Percentiles rank a stretch among this genome's conserved stretches.
Evolutionary conservation across 352 stramenopile species (phyloP).

Genomic region (Pythium pyrilobum): DNA sequence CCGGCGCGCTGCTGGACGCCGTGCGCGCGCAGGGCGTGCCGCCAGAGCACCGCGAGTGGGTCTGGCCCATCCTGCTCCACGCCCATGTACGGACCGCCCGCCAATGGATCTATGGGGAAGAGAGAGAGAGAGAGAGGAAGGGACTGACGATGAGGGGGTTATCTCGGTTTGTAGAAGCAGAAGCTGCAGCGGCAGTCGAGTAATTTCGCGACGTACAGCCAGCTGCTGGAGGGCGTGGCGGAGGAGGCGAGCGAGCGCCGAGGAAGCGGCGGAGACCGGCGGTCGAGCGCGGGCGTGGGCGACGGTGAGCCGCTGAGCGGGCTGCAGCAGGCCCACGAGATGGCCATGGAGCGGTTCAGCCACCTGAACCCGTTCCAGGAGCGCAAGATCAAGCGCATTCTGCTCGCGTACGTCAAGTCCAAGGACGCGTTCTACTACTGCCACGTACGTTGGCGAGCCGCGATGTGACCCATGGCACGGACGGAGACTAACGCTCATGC

Average conservation of each 20-base stretch:
- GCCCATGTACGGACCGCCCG: slow-evolving; percentile 38
- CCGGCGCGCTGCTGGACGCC: slow-evolving; percentile 34
- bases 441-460: slow-evolving; percentile 54
- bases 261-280: not conserved
- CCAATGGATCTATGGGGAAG: no score
- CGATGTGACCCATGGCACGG: no score
- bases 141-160: not conserved
- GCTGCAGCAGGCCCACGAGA: slow-evolving; percentile 64
- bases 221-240: slow-evolving; percentile 36
- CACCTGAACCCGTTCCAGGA: slow-evolving; percentile 80
- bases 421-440: slow-evolving; percentile 67
- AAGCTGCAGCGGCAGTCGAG: slow-evolving; percentile 55
- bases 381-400: slow-evolving; percentile 76
- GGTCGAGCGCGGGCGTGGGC: slow-evolving; percentile 6
- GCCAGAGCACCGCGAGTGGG: slow-evolving; percentile 68
- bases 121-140: not conserved
- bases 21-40: slow-evolving; percentile 58
- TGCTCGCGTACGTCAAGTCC: slow-evolving; percentile 72
- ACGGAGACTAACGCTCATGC: not conserved
- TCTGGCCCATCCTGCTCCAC: slow-evolving; percentile 70
- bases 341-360: slow-evolving; percentile 72
- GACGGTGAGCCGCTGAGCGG: slow-evolving; percentile 32
- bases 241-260: slow-evolving; percentile 15
- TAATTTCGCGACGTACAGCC: slow-evolving; percentile 39
- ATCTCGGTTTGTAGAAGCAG: slow-evolving; percentile 26